phyloP scores from a whole-genome alignment of 139 green algal species.

The Chlorella sp. region DNA sequence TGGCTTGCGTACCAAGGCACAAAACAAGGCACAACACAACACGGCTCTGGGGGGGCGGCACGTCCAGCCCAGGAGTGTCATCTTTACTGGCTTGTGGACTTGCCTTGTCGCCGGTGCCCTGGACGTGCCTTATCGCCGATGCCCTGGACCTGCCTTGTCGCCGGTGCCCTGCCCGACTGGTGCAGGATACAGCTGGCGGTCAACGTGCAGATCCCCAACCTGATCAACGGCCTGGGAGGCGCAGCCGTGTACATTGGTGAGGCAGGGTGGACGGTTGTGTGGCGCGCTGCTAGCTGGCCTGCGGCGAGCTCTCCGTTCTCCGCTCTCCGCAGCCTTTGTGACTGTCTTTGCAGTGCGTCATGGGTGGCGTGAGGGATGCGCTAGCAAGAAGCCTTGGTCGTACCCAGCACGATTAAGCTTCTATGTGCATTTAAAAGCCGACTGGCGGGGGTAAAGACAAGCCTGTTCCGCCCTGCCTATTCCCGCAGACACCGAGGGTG shows the following conservation, averaged over 20 bases:
- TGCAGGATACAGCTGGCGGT: conserved; percentile 76
- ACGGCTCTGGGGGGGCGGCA: too few species aligned
- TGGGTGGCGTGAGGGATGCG: not conserved
- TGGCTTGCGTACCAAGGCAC: too few species aligned
- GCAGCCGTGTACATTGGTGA: conserved; percentile 77
- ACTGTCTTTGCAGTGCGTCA: not conserved
- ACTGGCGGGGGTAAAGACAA: too few species aligned
- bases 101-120: too few species aligned
- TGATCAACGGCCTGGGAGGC: conserved; percentile 51
- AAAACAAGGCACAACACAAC: too few species aligned
- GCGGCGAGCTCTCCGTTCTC: not conserved
- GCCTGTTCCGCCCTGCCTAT: not conserved
- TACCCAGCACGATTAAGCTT: not conserved
- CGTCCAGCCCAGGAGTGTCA: too few species aligned
- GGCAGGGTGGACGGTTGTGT: not conserved
- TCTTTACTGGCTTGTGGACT: too few species aligned
- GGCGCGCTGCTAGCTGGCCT: not conserved
- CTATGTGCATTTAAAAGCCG: too few species aligned
- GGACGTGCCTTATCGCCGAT: too few species aligned
- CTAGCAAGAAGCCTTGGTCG: not conserved
- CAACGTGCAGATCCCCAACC: conserved; percentile 59
- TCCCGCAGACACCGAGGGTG: conserved; percentile 78
- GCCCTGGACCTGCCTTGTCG: too few species aligned
- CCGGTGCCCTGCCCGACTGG: not conserved
- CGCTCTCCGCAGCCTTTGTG: not conserved